Percentiles rank a stretch among this genome's conserved stretches.
phyloP scores from a whole-genome alignment of 2,329 filamentous ascomycete genomes.

The Ascosphaera apis region DNA sequence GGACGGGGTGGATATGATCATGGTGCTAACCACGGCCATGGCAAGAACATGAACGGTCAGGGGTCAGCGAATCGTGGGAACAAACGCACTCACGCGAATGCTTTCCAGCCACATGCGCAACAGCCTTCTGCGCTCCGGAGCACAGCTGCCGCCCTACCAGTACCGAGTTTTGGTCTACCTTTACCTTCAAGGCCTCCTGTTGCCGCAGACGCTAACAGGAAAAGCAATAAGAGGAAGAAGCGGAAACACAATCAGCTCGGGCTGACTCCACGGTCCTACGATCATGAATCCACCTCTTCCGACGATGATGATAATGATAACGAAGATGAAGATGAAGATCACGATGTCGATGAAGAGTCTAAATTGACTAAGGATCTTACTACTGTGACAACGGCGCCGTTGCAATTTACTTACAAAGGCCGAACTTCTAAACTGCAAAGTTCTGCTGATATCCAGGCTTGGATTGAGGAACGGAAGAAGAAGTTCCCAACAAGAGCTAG shows the following conservation, averaged over 20 bases:
- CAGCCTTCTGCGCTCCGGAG: slow-evolving; percentile 1
- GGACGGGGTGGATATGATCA: too few relatives aligned
- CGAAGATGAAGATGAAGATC: slow-evolving; percentile 18
- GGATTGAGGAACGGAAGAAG: slow-evolving; percentile 57
- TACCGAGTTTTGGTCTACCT: slow-evolving; percentile 22
- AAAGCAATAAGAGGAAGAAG: slow-evolving; percentile 19
- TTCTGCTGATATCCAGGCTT: slow-evolving; percentile 48
- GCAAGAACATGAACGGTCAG: too few relatives aligned
- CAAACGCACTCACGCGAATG: slow-evolving; percentile 17
- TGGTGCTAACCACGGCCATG: too few relatives aligned
- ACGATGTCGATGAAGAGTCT: slow-evolving; percentile 19
- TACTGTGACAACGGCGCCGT: slow-evolving; percentile 7
- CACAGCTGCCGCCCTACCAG: slow-evolving; percentile 18
- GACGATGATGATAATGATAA: slow-evolving; percentile 20
- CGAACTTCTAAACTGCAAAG: slow-evolving; percentile 29
- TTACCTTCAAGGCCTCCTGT: slow-evolving; percentile 20
- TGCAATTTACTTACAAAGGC: slow-evolving; percentile 34
- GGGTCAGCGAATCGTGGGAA: slow-evolving; percentile 8
- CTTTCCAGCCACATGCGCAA: slow-evolving; percentile 7
- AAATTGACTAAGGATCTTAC: slow-evolving; percentile 13
- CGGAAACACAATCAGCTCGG: slow-evolving; percentile 24
- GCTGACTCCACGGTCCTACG: slow-evolving; percentile 22
- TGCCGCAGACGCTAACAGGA: slow-evolving; percentile 13
- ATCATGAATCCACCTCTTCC: slow-evolving; percentile 23
- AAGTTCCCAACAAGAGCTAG: slow-evolving; percentile 61